These are phyloP conservation scores for Magnolia officinalis DNA, from an alignment of 164 flowering plant species.

Conservation along the genomic window DNA sequence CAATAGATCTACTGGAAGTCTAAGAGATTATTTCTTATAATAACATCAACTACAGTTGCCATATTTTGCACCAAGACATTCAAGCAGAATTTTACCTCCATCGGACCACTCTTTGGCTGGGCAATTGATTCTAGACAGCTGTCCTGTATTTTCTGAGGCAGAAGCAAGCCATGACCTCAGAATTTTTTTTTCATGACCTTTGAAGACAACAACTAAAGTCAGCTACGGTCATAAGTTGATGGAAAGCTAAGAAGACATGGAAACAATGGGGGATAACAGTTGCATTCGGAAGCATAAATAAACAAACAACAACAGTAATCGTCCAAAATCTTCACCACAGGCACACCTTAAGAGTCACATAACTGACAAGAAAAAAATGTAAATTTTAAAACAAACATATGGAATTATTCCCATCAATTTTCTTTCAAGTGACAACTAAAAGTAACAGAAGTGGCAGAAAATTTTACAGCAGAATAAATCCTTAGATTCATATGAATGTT, in stretches of 20 bases:
- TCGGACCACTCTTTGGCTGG: constrained; percentile 15
- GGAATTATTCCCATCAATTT: background rate
- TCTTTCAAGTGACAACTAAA: background rate
- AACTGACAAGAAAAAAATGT: background rate
- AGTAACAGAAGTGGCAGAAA: background rate
- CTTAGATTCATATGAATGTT: background rate
- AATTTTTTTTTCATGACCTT: constrained; percentile 50
- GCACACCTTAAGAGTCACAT: too few relatives aligned
- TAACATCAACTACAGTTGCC: background rate
- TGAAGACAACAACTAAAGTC: constrained; percentile 9
- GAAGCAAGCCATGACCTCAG: constrained; percentile 67
- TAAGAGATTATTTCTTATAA: background rate
- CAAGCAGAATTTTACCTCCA: constrained; percentile 32
- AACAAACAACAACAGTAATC: background rate
- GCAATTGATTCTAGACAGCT: constrained; percentile 7
- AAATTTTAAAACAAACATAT: background rate
- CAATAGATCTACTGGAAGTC: background rate
- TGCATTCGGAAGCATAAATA: background rate
- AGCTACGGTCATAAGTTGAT: background rate
- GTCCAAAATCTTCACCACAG: too few relatives aligned
- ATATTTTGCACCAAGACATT: background rate
- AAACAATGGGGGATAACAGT: background rate
- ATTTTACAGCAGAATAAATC: background rate
- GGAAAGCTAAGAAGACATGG: background rate
- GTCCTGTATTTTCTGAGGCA: constrained; percentile 30